phyloP scores from a whole-genome alignment of 2,329 filamentous ascomycete genomes.

The Exophiala oligosperma region DNA sequence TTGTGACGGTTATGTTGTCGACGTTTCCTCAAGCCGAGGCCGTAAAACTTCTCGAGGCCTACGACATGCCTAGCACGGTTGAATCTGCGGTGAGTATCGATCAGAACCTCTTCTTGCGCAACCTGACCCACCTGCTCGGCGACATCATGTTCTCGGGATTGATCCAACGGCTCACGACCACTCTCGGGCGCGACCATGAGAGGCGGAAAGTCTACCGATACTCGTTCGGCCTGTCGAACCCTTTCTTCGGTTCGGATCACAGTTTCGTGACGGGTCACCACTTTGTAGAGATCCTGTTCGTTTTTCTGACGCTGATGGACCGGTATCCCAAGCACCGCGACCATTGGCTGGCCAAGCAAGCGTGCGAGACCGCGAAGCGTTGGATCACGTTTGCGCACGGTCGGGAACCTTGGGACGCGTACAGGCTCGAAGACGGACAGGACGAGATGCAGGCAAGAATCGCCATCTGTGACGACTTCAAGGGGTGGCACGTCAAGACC shows the following conservation, averaged over 20 bases:
- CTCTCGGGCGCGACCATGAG: slow-evolving; percentile 20
- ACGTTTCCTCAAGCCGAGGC: slow-evolving; percentile 9
- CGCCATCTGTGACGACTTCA: slow-evolving; percentile 11
- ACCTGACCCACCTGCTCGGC: slow-evolving; percentile 24
- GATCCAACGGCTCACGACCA: slow-evolving; percentile 16
- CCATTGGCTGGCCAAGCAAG: slow-evolving; percentile 24
- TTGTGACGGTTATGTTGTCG: slow-evolving; percentile 39
- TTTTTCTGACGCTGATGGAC: slow-evolving; percentile 27
- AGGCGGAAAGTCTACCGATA: slow-evolving; percentile 25
- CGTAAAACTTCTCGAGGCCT: slow-evolving; percentile 11
- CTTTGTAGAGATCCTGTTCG: slow-evolving; percentile 27
- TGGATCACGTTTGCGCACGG: slow-evolving; percentile 26
- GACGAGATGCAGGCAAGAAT: neutral
- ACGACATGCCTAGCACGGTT: slow-evolving; percentile 20
- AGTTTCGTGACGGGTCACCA: slow-evolving; percentile 28
- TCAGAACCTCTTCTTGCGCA: slow-evolving; percentile 21
- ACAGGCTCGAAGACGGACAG: slow-evolving; percentile 1
- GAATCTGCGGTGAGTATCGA: slow-evolving; percentile 16
- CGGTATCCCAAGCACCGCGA: slow-evolving; percentile 26
- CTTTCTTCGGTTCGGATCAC: slow-evolving; percentile 34
- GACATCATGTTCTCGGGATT: slow-evolving; percentile 25
- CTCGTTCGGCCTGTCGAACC: slow-evolving; percentile 33
- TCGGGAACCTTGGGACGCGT: slow-evolving; percentile 14
- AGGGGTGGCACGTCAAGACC: slow-evolving; percentile 15
- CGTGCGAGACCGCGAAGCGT: slow-evolving; percentile 23